A percentile compares a stretch with the other conserved stretches of the same genome.
These are phyloP conservation scores for Paxillus rubicundulus DNA, from an alignment of 768 basidiomycete species.

Conservation along the genomic window DNA sequence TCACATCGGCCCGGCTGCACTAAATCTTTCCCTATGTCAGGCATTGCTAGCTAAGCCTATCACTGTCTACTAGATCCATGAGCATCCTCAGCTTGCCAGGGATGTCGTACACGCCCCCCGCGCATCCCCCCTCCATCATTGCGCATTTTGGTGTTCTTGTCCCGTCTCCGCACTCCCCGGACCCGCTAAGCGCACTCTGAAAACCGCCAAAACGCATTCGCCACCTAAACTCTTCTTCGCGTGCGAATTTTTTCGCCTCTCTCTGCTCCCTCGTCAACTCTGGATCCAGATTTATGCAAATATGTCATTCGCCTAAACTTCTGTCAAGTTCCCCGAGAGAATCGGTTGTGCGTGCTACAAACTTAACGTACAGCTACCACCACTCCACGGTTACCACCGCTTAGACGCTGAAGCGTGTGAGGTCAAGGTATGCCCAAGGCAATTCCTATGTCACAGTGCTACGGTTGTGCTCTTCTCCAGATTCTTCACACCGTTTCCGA, in stretches of 20 bases:
- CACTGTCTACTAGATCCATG: background rate
- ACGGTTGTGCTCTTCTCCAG: background rate
- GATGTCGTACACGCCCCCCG: background rate
- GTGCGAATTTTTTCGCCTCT: background rate
- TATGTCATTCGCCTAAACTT: background rate
- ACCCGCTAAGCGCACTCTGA: background rate
- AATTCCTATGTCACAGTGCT: background rate
- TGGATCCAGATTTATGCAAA: background rate
- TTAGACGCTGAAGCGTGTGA: background rate
- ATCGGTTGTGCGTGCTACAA: background rate
- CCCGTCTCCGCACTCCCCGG: slow-evolving; percentile 7
- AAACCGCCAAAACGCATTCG: background rate
- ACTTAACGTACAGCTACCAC: background rate
- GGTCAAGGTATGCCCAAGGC: background rate
- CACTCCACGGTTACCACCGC: background rate
- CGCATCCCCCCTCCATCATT: background rate
- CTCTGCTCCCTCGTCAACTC: background rate
- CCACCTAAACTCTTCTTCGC: slow-evolving; percentile 1
- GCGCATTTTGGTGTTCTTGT: background rate
- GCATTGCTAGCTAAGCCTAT: no score
- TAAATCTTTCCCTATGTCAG: slow-evolving; percentile 17
- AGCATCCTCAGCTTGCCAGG: no score
- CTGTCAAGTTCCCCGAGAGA: slow-evolving; percentile 6
- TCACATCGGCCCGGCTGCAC: slow-evolving; percentile 24
- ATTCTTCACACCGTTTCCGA: background rate